Evolutionary conservation across 371 early-diverging fungal genomes (phyloP), one percentile per base, ranked within the genome.

Genomic region (Rhizopus microsporus): DNA sequence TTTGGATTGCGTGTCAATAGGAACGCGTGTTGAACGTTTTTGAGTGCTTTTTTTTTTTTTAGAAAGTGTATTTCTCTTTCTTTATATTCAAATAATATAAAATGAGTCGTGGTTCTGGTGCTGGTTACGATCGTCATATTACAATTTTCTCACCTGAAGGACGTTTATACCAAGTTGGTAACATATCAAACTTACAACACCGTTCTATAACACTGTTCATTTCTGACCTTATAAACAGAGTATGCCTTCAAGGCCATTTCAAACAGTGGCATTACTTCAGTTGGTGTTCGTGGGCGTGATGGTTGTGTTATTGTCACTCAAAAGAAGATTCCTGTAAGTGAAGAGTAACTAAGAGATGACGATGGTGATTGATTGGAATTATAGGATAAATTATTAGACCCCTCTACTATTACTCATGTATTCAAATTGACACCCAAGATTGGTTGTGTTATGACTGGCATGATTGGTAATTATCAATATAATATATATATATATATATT

Each of bases 91-190:
- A 44, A 13, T 45, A 35, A 30, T 10, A 31, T 5, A 55, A 45
- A 48, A 90, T 90, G 90, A 84, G 86, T 69, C 85, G 88, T 65
- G 84, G 87, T 30, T 82, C 86, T 54, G 83, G 83, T 67, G 87
- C 94, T 59, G 96, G 96, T 65, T 97, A 96, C 81, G 99, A 98
- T 85, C 89, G 98, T 59, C 96, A 96, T 71, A 97, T 99, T 74
- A 97, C 99, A 57, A 92, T 99, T 78, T 99, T 99, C 69, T 98
- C 98, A 15, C 98, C 98, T 38, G 99, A 99, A 72, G 99, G 99
- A 53, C 85, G 97, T 51, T 88, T 99, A 66, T 99, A 97, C 74
- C 99, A 99, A 94, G 98, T 99, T 60, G 96, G 96, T 95, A 85
- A 57, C 87, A 44, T 51, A 51, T 40, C 35, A 42, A 31, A 33